Conservation (phyloP, 208 protist genomes). For the Leptomonas seymouri region DNA sequence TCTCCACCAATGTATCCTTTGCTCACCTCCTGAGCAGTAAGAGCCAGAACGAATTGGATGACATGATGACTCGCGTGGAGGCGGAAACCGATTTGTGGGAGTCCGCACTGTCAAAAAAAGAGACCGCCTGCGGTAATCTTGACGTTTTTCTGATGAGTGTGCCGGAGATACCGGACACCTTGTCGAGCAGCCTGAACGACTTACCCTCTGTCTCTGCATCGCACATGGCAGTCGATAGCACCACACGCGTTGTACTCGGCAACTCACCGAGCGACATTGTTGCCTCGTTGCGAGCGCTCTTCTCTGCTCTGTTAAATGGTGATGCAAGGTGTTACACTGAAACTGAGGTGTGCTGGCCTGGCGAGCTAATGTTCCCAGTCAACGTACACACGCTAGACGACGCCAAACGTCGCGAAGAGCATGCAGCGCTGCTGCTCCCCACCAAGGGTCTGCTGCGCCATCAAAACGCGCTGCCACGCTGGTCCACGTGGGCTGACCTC, state of each 20-base stretch:
- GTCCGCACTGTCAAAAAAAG: not conserved
- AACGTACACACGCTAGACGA: conserved; percentile 55
- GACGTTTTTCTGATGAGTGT: conserved; percentile 28
- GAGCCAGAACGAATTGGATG: not conserved
- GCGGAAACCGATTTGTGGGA: conserved; percentile 9
- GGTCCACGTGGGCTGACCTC: conserved; percentile 30
- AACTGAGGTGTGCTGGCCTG: conserved; percentile 65
- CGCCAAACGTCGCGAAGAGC: conserved; percentile 45
- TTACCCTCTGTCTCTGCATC: not conserved
- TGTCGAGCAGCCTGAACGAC: conserved; percentile 20
- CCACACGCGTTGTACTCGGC: conserved; percentile 48
- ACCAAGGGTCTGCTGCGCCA: conserved; percentile 39
- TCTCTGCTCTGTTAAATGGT: conserved; percentile 29
- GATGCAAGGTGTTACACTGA: not conserved
- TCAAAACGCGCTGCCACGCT: conserved; percentile 34
- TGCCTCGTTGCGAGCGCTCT: conserved; percentile 28
- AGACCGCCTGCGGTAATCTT: not conserved
- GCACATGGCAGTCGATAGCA: not conserved
- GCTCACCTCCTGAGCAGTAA: conserved; percentile 5
- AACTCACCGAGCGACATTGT: conserved; percentile 43
- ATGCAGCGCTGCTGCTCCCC: conserved; percentile 58
- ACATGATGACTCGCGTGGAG: not conserved
- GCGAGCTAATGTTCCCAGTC: conserved; percentile 50
- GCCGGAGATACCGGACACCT: not conserved
- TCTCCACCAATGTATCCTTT: not conserved